These are phyloP conservation scores for Dactylellina drechsleri DNA, from an alignment of 2,329 filamentous ascomycete species.

Conservation along the genomic window DNA sequence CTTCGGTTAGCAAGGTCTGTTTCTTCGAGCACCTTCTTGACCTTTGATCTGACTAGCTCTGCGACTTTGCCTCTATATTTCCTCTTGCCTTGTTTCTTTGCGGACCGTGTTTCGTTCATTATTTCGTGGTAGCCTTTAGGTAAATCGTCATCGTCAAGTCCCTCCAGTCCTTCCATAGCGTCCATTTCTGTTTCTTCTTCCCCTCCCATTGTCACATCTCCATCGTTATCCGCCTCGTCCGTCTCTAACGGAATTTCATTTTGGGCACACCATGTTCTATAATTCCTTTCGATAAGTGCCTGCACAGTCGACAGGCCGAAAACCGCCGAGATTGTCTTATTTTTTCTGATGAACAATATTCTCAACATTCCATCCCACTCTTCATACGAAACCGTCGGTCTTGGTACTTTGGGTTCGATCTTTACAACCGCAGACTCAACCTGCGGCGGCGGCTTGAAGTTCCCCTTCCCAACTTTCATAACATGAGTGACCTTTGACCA, in stretches of 20 bases:
- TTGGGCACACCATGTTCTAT: slow-evolving; percentile 87
- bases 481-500: slow-evolving; percentile 76
- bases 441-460: slow-evolving; percentile 93
- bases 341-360: slow-evolving; percentile 86
- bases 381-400: slow-evolving; percentile 89
- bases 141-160: slow-evolving; percentile 64
- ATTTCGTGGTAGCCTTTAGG: slow-evolving; percentile 61
- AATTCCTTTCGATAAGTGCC: slow-evolving; percentile 85
- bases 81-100: slow-evolving; percentile 66
- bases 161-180: slow-evolving; percentile 68
- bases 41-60: slow-evolving; percentile 85
- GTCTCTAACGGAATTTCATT: slow-evolving; percentile 68
- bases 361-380: slow-evolving; percentile 93
- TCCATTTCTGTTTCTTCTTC: slow-evolving; percentile 59
- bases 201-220: slow-evolving; percentile 49
- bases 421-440: slow-evolving; percentile 92
- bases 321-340: slow-evolving; percentile 84
- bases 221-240: slow-evolving; percentile 60
- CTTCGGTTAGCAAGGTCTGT: slow-evolving; percentile 84
- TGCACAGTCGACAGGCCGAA: slow-evolving; percentile 82
- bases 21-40: slow-evolving; percentile 81
- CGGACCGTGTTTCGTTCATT: slow-evolving; percentile 64
- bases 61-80: slow-evolving; percentile 78
- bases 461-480: slow-evolving; percentile 83
- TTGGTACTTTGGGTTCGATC: slow-evolving; percentile 84